Conservation (phyloP, 192 early-diverging fungal species). For the Cladochytrium replicatum region DNA sequence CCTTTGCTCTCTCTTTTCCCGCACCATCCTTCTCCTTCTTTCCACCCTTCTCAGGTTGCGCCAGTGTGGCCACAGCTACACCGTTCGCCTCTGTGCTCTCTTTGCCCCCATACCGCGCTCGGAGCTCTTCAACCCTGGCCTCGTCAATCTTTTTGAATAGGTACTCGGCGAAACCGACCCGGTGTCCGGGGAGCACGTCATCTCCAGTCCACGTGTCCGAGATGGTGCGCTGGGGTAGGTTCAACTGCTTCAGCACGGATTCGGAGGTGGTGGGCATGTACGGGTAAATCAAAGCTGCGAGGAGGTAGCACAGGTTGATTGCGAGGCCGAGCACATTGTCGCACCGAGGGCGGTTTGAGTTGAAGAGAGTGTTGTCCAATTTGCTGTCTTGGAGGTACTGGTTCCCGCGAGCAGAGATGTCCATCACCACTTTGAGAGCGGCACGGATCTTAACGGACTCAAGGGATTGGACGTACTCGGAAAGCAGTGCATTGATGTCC, state of each 20-base stretch:
- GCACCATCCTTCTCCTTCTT: slow-evolving; percentile 23
- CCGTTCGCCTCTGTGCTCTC: slow-evolving; percentile 1
- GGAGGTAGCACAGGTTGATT: slow-evolving; percentile 80
- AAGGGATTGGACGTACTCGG: slow-evolving; percentile 64
- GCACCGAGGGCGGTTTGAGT: slow-evolving; percentile 64
- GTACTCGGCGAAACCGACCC: slow-evolving; percentile 77
- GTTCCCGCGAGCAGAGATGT: slow-evolving; percentile 90
- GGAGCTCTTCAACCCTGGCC: slow-evolving; percentile 67
- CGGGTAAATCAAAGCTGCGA: slow-evolving; percentile 78
- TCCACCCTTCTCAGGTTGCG: slow-evolving; percentile 2
- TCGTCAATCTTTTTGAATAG: slow-evolving; percentile 87
- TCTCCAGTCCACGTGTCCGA: slow-evolving; percentile 57
- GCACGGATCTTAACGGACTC: slow-evolving; percentile 77
- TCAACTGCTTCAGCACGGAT: slow-evolving; percentile 73
- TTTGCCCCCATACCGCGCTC: slow-evolving; percentile 66
- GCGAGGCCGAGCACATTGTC: slow-evolving; percentile 76
- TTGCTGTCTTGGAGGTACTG: slow-evolving; percentile 88
- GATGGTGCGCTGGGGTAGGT: slow-evolving; percentile 66
- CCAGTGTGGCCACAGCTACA: slow-evolving; percentile 2
- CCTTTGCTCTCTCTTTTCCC: too few relatives aligned
- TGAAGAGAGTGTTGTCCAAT: slow-evolving; percentile 82
- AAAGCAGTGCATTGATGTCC: slow-evolving; percentile 70
- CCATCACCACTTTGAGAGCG: slow-evolving; percentile 81
- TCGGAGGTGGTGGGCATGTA: slow-evolving; percentile 85
- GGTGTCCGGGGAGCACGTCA: slow-evolving; percentile 76